A percentile compares a stretch with the other conserved stretches of the same genome.
Evolutionary conservation across 805 yeast species (phyloP).

Genomic region (Cyberlindnera xylosilytica): DNA sequence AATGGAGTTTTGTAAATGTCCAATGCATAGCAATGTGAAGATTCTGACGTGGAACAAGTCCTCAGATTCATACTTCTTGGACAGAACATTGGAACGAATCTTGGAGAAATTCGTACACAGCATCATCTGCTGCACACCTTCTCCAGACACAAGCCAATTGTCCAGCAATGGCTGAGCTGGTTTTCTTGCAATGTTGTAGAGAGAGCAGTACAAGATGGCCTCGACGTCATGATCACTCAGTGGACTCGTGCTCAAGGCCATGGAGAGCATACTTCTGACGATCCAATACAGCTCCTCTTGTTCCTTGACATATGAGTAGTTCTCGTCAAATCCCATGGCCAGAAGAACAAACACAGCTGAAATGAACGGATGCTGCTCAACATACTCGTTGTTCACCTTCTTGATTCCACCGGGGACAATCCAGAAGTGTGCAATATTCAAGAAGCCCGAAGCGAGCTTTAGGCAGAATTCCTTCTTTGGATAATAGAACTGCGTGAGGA

Average conservation of each 20-base stretch:
- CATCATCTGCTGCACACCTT: conserved; percentile 48
- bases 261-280: conserved; percentile 48
- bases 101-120: conserved; percentile 43
- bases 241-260: conserved; percentile 48
- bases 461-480: conserved; percentile 42
- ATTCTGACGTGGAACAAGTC: conserved; percentile 55
- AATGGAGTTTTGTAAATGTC: conserved; percentile 49
- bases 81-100: conserved; percentile 35
- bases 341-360: conserved; percentile 44
- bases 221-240: conserved; percentile 59
- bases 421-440: conserved; percentile 56
- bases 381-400: conserved; percentile 43
- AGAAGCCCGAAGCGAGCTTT: conserved; percentile 43
- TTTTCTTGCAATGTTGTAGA: conserved; percentile 53
- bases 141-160: conserved; percentile 49
- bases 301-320: conserved; percentile 44
- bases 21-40: conserved; percentile 48
- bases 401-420: conserved; percentile 60
- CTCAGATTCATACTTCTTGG: conserved; percentile 29
- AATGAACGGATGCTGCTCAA: conserved; percentile 49
- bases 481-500: conserved; percentile 41
- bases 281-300: conserved; percentile 45
- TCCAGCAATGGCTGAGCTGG: conserved; percentile 51
- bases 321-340: conserved; percentile 56
- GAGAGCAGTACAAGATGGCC: conserved; percentile 51